phyloP scores from a whole-genome alignment of 1,284 basidiomycete species.

The Marasmius tenuissimus region DNA sequence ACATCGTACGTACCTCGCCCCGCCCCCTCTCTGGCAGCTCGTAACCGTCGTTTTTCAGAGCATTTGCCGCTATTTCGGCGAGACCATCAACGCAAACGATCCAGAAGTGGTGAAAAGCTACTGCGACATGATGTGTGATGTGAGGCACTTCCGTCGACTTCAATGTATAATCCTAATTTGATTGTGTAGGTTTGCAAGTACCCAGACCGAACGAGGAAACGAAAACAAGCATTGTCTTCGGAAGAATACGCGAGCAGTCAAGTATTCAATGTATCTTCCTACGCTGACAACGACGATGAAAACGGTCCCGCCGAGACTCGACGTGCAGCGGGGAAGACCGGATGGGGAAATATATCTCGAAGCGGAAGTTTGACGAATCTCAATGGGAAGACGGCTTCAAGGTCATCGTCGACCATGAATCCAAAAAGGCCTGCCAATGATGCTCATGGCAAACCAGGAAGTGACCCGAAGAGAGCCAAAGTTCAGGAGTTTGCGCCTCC shows the following conservation, averaged over 20 bases:
- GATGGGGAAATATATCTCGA: background rate
- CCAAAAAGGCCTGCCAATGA: background rate
- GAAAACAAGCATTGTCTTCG: constrained; percentile 50
- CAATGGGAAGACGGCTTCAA: background rate
- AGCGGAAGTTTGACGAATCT: background rate
- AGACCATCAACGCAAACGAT: constrained; percentile 59
- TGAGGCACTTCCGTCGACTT: constrained; percentile 25
- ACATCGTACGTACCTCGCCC: constrained; percentile 54
- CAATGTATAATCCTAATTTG: background rate
- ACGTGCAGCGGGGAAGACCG: background rate
- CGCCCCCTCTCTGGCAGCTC: background rate
- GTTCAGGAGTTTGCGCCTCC: background rate
- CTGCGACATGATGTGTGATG: constrained; percentile 85
- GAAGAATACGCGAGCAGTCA: constrained; percentile 27
- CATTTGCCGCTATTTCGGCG: constrained; percentile 86
- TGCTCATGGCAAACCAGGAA: background rate
- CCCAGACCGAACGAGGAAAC: constrained; percentile 58
- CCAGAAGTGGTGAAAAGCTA: constrained; percentile 48
- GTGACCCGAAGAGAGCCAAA: constrained; percentile 5
- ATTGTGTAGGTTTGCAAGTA: constrained; percentile 69
- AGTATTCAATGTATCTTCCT: background rate
- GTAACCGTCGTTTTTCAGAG: constrained; percentile 31
- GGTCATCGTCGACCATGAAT: background rate
- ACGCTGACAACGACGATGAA: background rate
- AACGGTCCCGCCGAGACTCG: background rate